Base-by-base conservation (phyloP, 2,329 filamentous ascomycete genomes). In the Hypoxylon sp. region DNA sequence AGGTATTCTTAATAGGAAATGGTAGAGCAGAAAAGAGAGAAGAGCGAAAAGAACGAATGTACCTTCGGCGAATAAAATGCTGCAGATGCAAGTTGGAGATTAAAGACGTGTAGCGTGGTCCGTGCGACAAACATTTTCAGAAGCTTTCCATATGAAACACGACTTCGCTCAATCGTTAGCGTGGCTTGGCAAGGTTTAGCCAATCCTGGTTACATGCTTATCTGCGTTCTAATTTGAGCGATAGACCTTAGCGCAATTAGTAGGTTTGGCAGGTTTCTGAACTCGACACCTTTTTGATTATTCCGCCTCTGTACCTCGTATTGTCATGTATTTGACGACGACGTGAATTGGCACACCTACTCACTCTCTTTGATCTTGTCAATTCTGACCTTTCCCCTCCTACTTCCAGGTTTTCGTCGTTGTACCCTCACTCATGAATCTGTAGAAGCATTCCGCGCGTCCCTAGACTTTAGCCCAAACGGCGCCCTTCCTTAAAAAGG, bases 201-300 rank as follows among this genome's bases (percentile, higher is more conserved):
- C 36, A 41, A 45, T 53, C 38, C 55, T 48, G 32, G 52, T 57
- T 70, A 66, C 43, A 52, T 62, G 66, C 71, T 68, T 69, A 69
- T 68, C 67, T 62, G 45, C 25, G 34, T 63, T 63, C 59, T 68
- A 71, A 73, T 69, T 72, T 69, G 43, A 53, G 25, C 32, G 66
- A 71, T 67, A 69, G 45, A 34, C 58, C 52, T 60, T 70, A 68
- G 65, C 56, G 68, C 50, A 59, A 72, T 62, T 64, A 59, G 66
- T 51, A 65, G n/a, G 48, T 65, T 58, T 60, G 57, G 66, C 55
- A 67, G n/a, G 48, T 65, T 58, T 60, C 63, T 66, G 56, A 73
- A 74, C 64, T 70, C 73, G 68, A 75, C 72, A 74, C 73, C 71
- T 75, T 74, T 73, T 70, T 64, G 59, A 67, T 70, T 68, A 70